Percentiles rank a stretch among this genome's conserved stretches.
Conservation (phyloP, 1,139 yeast species). For the Hemisphaericaspora xylanilytica region DNA sequence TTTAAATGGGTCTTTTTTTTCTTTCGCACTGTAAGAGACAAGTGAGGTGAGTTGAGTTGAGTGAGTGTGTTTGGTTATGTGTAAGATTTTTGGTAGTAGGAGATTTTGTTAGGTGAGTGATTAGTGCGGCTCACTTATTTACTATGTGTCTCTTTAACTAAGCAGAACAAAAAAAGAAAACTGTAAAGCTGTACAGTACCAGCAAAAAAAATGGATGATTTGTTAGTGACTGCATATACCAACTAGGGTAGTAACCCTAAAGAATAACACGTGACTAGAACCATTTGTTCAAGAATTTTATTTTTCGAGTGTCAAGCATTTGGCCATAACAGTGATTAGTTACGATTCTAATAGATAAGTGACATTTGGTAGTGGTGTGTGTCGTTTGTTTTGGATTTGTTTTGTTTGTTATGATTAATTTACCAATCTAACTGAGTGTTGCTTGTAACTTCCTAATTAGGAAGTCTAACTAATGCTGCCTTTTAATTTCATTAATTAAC, state of each 20-base stretch:
- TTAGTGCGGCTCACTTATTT: slow-evolving; percentile 1
- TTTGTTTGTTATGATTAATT: not conserved
- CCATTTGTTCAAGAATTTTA: not conserved
- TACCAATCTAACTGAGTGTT: not conserved
- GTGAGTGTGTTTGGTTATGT: too few relatives aligned
- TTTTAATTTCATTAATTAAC: too few relatives aligned
- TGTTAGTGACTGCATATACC: not conserved
- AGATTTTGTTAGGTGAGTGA: not conserved
- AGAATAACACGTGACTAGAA: not conserved
- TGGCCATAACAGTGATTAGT: too few relatives aligned
- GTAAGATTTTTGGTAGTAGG: not conserved
- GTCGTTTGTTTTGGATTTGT: not conserved
- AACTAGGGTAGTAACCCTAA: slow-evolving; percentile 5
- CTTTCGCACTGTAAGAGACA: not conserved
- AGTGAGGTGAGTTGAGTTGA: too few relatives aligned
- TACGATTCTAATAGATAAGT: too few relatives aligned
- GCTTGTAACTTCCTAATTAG: slow-evolving; percentile 5
- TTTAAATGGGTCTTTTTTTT: slow-evolving; percentile 1
- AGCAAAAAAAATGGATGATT: not conserved
- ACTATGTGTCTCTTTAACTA: too few relatives aligned
- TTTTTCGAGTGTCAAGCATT: too few relatives aligned
- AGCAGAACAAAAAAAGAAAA: not conserved
- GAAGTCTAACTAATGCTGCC: too few relatives aligned
- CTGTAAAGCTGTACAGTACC: too few relatives aligned
- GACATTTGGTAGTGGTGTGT: not conserved